Base-by-base conservation (phyloP, 331 rosid genomes). In the Erythrophleum ivorense region DNA sequence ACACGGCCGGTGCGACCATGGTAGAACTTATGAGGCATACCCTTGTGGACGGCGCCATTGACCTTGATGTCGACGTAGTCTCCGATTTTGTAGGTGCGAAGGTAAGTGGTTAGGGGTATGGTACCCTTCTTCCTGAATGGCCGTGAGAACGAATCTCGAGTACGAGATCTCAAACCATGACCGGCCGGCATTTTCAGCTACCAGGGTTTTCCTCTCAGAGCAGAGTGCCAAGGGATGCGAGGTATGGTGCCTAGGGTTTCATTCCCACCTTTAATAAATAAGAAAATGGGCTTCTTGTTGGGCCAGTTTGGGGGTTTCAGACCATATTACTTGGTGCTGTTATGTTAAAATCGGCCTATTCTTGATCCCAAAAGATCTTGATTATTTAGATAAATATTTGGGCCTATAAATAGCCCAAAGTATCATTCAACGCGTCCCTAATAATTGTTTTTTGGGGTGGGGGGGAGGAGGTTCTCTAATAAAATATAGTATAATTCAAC, bases 41-140 rank as follows among this genome's bases (percentile, higher is more conserved):
- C 98, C 63, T 95, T 93, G 78, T 95, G 98, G 8, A 93, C 82
- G 48, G 97, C 98, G 10, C 98, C 98, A 65, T 95, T 91, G 4
- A 95, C 98, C 87, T 89, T 93, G 76, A 95, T 2, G 41, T 95
- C 98, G 2, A 95, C 98, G 53, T 88, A 79, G 12, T 95, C 98
- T 3, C 98, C 98, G 77, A 90, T 87, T 79, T 72, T 92, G 81
- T 75, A 95, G 48, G 93, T 91, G 46, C 93, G 77, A 12, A 95
- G 91, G 70, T 95, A 95, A 0, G 97, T 95, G 4, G 97, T 83
- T 21, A 93, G 91, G 0, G 97, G 85, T 7, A 95, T 95, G 74
- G 92, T 90, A 43, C 98, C 98, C 97, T 95, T 95, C 98, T 95
- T 95, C 97, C 98, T 93, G 94, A 95, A 95, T 1, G 98, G 89